These are phyloP conservation scores for Pterocarpus santalinus DNA, from an alignment of 306 rosid genomes.

Conservation along the genomic window DNA sequence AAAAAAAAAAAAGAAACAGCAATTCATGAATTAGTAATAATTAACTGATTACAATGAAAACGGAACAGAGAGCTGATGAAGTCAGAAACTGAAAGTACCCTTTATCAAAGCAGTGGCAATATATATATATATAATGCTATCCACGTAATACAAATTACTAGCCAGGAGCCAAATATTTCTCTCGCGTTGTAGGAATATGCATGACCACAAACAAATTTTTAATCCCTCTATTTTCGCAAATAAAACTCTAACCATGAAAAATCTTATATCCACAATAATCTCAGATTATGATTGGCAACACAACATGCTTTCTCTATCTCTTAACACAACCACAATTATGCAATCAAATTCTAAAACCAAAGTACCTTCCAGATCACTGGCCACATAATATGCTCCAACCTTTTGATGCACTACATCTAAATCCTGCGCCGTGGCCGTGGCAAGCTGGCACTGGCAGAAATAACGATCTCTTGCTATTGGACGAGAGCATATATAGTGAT, in stretches of 20 bases:
- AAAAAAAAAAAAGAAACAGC: background rate
- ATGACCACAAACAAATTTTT: conserved; percentile 60
- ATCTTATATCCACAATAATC: conserved; percentile 49
- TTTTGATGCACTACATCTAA: conserved; percentile 23
- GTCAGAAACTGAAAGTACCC: conserved; percentile 19
- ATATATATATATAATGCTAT: background rate
- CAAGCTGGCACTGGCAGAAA: conserved; percentile 30
- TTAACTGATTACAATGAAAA: background rate
- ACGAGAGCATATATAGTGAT: background rate
- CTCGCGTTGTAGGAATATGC: conserved; percentile 36
- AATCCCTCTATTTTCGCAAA: conserved; percentile 8
- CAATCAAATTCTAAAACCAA: conserved; percentile 44
- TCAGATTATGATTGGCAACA: conserved; percentile 26
- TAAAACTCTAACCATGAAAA: conserved; percentile 51
- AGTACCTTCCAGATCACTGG: conserved; percentile 53
- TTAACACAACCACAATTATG: conserved; percentile 24
- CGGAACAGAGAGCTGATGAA: conserved; percentile 20
- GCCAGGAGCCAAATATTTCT: conserved; percentile 44
- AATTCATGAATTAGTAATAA: background rate
- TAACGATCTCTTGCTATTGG: background rate
- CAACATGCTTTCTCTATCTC: conserved; percentile 3
- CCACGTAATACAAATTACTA: background rate
- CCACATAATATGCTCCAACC: conserved; percentile 36
- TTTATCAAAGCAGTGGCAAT: background rate
- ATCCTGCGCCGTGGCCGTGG: conserved; percentile 31